Base-by-base conservation (phyloP, 352 stramenopile species). In the Globisporangium paroecandrum region DNA sequence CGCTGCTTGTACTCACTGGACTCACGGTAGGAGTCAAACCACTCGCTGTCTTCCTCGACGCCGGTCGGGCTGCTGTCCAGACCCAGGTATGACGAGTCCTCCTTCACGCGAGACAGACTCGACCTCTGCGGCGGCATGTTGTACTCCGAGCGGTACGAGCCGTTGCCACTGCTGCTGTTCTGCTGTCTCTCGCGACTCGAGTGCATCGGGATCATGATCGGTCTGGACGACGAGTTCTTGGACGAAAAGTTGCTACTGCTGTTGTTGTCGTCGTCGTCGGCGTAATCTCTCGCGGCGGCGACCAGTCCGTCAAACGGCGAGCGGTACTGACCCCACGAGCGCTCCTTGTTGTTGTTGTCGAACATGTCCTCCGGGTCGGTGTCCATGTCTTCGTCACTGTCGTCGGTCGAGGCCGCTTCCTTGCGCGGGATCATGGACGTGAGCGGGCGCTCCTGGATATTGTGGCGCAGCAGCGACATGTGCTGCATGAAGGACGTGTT, bases 251-350 rank as follows among this genome's bases (percentile, higher is more conserved):
- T 69, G 9, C 60, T 69, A 10, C 60, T 65, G 59, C 20, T 65
- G 57, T 86, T 70, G 51, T 85, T 70, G 61, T 83, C 72, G 65
- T 80, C 73, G 49, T 85, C 68, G 49, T 73, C 78, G 10, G 74
- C 72, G 56, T 75, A 69, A 34, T 73, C 71, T 10, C 64, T 36
- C 36, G 82, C 83, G 10, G 83, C 84, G 9, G 84, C 84, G 6
- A 90, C 81, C 36, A 92, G 82, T 0, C 84, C 84, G 60, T 92
- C 84, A 36, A 92, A 87, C 20, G 82, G 77, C 49, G 82, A 90
- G 55, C 73, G 79, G 65, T 83, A 89, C 29, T 63, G 32, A n/a
- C 69, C 69, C 74, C 81, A 89, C 55, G 62, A 15, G n/a, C 36
- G 53, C 47, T 70, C 61, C 49, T 86, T 77, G 34, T 68, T 78